phyloP scores from a whole-genome alignment of 1,139 yeast species.

The Eremothecium gossypii region DNA sequence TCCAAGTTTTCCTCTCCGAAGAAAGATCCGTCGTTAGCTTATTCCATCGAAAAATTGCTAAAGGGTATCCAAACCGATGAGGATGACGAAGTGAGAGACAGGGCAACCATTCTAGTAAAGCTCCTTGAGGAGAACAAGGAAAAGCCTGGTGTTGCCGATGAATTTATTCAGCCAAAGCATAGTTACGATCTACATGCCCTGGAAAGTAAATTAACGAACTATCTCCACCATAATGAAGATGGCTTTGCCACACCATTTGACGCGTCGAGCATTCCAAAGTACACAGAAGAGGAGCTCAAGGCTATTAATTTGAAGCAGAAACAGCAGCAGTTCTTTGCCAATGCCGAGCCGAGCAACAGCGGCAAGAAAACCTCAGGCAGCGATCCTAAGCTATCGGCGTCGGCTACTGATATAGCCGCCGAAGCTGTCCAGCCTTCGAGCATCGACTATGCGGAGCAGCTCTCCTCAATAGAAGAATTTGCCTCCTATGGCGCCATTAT shows the following conservation, averaged over 20 bases:
- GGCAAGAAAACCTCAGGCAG: background rate
- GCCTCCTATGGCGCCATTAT: constrained; percentile 58
- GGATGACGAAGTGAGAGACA: constrained; percentile 96
- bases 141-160: constrained; percentile 32
- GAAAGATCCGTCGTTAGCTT: constrained; percentile 57
- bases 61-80: constrained; percentile 72
- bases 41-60: constrained; percentile 66
- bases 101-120: constrained; percentile 80
- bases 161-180: constrained; percentile 56
- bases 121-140: constrained; percentile 44
- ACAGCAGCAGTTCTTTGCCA: constrained; percentile 31
- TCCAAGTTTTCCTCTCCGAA: constrained; percentile 78
- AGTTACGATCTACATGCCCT: constrained; percentile 66
- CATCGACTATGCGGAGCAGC: constrained; percentile 59
- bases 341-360: constrained; percentile 8
- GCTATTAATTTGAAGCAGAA: constrained; percentile 39
- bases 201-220: constrained; percentile 67
- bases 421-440: constrained; percentile 34
- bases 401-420: constrained; percentile 5
- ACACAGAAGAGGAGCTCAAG: constrained; percentile 45
- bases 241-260: constrained; percentile 63
- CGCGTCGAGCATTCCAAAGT: constrained; percentile 45
- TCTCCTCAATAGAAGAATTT: constrained; percentile 61
- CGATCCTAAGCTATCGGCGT: constrained; percentile 8
- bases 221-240: constrained; percentile 54